Base-by-base conservation (phyloP, 2,329 filamentous ascomycete genomes). In the Calonectria naviculata region DNA sequence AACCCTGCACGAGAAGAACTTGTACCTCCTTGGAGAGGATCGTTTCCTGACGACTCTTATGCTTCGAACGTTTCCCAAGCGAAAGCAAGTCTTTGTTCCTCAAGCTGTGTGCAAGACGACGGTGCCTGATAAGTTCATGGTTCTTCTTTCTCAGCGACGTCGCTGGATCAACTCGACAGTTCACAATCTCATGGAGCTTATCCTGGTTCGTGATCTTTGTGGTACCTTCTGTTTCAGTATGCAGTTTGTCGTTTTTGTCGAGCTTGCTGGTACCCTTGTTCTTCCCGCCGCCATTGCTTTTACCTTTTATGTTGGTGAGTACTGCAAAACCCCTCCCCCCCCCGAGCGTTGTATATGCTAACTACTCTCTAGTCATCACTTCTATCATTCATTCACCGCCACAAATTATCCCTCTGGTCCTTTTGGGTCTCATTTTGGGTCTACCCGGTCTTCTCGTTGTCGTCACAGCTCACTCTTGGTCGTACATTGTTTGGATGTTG, bases 211-310 rank as follows among this genome's bases (percentile, higher is more conserved):
- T 74, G 97, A 99, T 86, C 90, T 99, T 19, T 99, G 97, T 81
- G 97, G 97, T 75, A 99, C 97, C 4, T 99, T 99, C 87, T 99
- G 97, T 88, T 99, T 99, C 88, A 98, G 95, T 84, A 99, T 99
- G 97, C 97, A 99, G 85, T 99, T 99, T 81, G 93, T 99, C 75
- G 93, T 99, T 73, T 97, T 95, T 82, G 94, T 99, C 80, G 97
- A 99, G 85, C 88, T 99, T 67, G 90, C 98, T 67, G 97, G 97
- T 78, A 99, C 97, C 2, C 88, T 99, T 65, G 97, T 99, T 13
- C 89, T 99, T 26, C 97, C 97, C 3, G 97, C 97, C 56, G 97
- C 97, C 76, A 98, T 99, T 81, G 93, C 94, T 4, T 99, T 99
- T 83, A 99, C 97, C 24, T 92, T 98, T 81, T 99, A 99, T 84